Percentiles rank a stretch among this genome's conserved stretches.
Evolutionary conservation across 2,329 filamentous ascomycete genomes (phyloP).

Genomic region (Cladosporium halotolerans): DNA sequence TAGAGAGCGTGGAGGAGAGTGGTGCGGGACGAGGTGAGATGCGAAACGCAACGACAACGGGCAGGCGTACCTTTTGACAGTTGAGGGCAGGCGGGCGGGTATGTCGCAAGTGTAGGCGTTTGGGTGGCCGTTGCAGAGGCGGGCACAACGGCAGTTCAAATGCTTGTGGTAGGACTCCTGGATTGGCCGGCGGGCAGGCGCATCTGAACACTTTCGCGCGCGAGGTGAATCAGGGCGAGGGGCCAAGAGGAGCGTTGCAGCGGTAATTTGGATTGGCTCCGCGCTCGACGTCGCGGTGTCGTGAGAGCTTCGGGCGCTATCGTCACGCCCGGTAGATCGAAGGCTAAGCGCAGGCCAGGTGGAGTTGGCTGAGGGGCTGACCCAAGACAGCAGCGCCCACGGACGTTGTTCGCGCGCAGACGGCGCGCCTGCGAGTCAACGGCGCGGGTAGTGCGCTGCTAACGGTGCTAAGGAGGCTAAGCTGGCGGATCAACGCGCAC

Average conservation of each 20-base stretch:
- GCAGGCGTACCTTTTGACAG: constrained; percentile 12
- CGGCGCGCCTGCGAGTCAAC: constrained; percentile 10
- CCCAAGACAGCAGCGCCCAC: constrained; percentile 7
- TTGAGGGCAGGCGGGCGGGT: constrained; percentile 3
- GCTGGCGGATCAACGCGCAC: background rate
- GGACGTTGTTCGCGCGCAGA: background rate
- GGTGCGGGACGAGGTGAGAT: background rate
- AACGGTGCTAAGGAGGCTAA: background rate
- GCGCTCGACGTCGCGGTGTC: constrained; percentile 9
- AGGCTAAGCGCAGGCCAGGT: constrained; percentile 9
- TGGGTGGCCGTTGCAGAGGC: constrained; percentile 10
- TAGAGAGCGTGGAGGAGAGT: constrained; percentile 12
- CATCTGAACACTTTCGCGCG: constrained; percentile 12
- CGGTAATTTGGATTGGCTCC: constrained; percentile 13
- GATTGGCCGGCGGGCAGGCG: constrained; percentile 4
- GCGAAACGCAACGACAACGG: constrained; percentile 5
- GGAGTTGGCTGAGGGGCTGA: constrained; percentile 11
- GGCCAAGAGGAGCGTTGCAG: constrained; percentile 11
- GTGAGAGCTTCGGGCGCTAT: constrained; percentile 12
- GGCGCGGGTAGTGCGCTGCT: constrained; percentile 7
- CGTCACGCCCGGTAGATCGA: constrained; percentile 11
- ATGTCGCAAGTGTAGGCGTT: constrained; percentile 9
- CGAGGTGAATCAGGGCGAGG: constrained; percentile 12
- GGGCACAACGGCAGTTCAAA: constrained; percentile 10
- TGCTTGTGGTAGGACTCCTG: constrained; percentile 10